A percentile compares a stretch with the other conserved stretches of the same genome.
phyloP scores from a whole-genome alignment of 345 rosid species.

The Eucalyptus cladocalyx region DNA sequence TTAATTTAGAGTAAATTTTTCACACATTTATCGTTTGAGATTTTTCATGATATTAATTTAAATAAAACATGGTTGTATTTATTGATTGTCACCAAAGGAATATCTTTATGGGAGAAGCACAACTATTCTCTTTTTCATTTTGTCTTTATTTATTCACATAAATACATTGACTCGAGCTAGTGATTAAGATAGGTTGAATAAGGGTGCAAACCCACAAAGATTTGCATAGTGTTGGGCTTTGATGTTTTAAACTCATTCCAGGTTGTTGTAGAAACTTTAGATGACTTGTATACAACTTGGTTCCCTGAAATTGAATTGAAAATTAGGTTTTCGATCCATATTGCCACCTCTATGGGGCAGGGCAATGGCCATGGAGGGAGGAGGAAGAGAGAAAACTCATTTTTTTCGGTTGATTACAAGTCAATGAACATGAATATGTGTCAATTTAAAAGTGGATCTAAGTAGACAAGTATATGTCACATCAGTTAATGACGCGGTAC shows the following conservation, averaged over 20 bases:
- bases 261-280: not conserved
- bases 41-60: too few relatives aligned
- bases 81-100: not conserved
- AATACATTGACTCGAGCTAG: not conserved
- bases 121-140: too few relatives aligned
- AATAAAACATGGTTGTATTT: not conserved
- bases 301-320: not conserved
- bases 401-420: not conserved
- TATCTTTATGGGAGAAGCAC: too few relatives aligned
- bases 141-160: too few relatives aligned
- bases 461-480: not conserved
- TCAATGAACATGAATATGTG: not conserved
- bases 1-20: too few relatives aligned
- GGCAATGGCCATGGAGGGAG: not conserved
- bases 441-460: not conserved
- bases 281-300: not conserved
- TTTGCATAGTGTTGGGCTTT: not conserved
- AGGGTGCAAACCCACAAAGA: not conserved
- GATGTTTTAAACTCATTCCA: not conserved
- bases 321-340: not conserved
- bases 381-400: not conserved
- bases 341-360: not conserved
- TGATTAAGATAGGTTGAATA: not conserved
- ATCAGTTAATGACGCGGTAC: not conserved
- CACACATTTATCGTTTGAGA: too few relatives aligned